phyloP scores from a whole-genome alignment of 2,329 filamentous ascomycete species.

The Alternaria hordeiaustralica region DNA sequence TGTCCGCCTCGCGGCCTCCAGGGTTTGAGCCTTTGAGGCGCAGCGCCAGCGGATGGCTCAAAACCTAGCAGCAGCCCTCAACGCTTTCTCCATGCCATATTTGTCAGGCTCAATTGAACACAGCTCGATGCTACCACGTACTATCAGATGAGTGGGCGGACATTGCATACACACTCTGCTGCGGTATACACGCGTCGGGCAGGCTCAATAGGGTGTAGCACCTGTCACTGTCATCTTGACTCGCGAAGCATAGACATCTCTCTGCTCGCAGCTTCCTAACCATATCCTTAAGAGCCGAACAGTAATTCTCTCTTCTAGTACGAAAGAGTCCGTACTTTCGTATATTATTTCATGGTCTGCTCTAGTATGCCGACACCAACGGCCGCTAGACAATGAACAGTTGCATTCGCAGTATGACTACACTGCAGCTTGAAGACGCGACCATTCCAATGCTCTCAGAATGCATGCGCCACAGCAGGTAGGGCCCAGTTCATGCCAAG shows the following conservation, averaged over 20 bases:
- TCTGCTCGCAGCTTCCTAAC: not conserved
- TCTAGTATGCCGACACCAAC: not conserved
- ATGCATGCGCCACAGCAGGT: not conserved
- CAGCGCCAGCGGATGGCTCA: conserved; percentile 22
- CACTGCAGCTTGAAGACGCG: not conserved
- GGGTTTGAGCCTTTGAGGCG: conserved; percentile 26
- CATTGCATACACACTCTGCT: not conserved
- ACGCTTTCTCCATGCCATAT: conserved; percentile 6
- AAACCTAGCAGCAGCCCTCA: conserved; percentile 7
- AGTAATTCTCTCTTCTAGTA: not conserved
- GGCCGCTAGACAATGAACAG: not conserved
- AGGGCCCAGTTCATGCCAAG: conserved; percentile 1
- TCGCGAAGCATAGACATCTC: not conserved
- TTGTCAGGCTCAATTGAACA: conserved; percentile 16
- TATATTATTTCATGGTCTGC: not conserved
- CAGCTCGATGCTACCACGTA: not conserved
- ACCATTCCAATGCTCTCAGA: not conserved
- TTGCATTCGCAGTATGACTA: not conserved
- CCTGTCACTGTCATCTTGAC: not conserved
- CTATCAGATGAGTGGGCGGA: not conserved
- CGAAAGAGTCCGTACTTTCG: not conserved
- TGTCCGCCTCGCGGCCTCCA: conserved; percentile 34
- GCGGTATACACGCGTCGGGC: not conserved
- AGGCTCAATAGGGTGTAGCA: not conserved
- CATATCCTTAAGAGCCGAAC: not conserved